Percentiles rank a stretch among this genome's conserved stretches.
phyloP scores from a whole-genome alignment of 192 early-diverging fungal species.

The Funneliformis geosporum region DNA sequence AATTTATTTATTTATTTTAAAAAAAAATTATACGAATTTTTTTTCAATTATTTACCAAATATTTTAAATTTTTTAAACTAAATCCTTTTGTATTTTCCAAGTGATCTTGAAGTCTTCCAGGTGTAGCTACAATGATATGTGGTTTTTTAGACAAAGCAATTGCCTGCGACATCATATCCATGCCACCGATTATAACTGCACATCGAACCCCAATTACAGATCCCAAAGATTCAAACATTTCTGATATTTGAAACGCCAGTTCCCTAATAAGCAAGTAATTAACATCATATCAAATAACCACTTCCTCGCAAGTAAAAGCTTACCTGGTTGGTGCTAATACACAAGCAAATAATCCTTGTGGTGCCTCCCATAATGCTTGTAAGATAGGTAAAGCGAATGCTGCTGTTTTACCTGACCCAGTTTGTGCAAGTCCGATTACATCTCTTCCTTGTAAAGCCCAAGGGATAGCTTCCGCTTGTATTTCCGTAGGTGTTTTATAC shows the following conservation, averaged over 20 bases:
- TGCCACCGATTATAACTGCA: slow-evolving; percentile 91
- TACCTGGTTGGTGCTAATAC: slow-evolving; percentile 95
- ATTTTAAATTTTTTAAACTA: slow-evolving; percentile 86
- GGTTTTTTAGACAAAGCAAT: slow-evolving; percentile 95
- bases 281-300: too few species aligned
- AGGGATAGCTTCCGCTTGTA: slow-evolving; percentile 90
- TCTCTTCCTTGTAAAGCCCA: slow-evolving; percentile 85
- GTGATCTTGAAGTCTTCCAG: slow-evolving; percentile 93
- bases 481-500: slow-evolving; percentile 87
- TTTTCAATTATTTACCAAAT: slow-evolving; percentile 55
- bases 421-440: slow-evolving; percentile 98
- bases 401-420: slow-evolving; percentile 88
- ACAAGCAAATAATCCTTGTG: slow-evolving; percentile 90
- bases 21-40: background rate
- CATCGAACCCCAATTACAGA: slow-evolving; percentile 89
- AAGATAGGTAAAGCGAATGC: slow-evolving; percentile 86
- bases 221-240: slow-evolving; percentile 90
- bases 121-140: slow-evolving; percentile 93
- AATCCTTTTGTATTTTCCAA: slow-evolving; percentile 99
- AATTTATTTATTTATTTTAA: background rate
- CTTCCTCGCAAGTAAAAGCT: background rate
- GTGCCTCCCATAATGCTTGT: slow-evolving; percentile 83
- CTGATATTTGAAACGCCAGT: slow-evolving; percentile 92
- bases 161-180: slow-evolving; percentile 96
- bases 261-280: slow-evolving; percentile 55